A percentile compares a stretch with the other conserved stretches of the same genome.
phyloP scores from a whole-genome alignment of 257 asterid species.

The Solanum phureja region DNA sequence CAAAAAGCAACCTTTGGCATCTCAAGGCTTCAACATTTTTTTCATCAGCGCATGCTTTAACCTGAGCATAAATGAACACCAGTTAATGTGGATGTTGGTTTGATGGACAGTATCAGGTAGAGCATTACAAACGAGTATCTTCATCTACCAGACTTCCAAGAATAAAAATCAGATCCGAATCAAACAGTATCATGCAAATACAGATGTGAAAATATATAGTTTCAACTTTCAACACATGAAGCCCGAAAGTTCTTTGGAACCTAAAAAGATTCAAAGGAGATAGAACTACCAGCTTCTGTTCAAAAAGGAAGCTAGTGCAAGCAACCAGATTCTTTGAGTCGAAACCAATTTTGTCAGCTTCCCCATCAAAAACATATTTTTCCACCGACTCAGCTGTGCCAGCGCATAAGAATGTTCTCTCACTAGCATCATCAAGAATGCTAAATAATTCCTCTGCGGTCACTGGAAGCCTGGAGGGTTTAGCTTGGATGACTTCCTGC shows the following conservation, averaged over 20 bases:
- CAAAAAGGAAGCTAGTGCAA: conserved; percentile 67
- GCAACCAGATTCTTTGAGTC: conserved; percentile 81
- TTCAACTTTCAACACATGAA: not conserved
- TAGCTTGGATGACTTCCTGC: conserved; percentile 77
- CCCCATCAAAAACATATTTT: conserved; percentile 66
- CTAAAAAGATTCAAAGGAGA: not conserved
- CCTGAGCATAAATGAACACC: conserved; percentile 34
- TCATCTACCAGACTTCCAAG: not conserved
- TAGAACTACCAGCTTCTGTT: conserved; percentile 68
- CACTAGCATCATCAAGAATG: conserved; percentile 92
- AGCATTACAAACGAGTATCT: not conserved
- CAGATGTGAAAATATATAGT: not conserved
- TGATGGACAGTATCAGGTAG: not conserved
- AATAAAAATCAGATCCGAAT: not conserved
- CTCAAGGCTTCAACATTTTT: conserved; percentile 94
- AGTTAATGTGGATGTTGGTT: not conserved
- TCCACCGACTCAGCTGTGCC: conserved; percentile 75
- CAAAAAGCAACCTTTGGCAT: conserved; percentile 83
- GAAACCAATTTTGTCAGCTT: conserved; percentile 50
- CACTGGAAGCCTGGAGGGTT: conserved; percentile 49
- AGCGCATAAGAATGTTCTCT: conserved; percentile 79
- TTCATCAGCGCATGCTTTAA: conserved; percentile 78
- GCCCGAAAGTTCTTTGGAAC: not conserved
- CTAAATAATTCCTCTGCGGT: conserved; percentile 66
- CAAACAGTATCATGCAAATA: not conserved